Base-by-base conservation (phyloP, 805 yeast genomes). In the Lipomyces orientalis region DNA sequence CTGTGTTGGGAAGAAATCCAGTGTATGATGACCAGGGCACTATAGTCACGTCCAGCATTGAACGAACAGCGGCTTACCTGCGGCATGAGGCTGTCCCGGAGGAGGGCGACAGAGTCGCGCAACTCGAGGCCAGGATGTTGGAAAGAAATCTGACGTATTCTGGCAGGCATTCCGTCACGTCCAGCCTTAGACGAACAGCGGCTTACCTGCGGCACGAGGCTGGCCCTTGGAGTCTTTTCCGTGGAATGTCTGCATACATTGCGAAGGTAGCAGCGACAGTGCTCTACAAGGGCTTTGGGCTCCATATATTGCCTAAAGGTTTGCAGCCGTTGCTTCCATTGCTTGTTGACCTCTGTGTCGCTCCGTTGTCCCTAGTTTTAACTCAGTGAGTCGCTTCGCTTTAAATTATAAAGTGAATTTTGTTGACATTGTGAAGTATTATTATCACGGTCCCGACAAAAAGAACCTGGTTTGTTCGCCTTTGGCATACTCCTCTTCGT, bases 291-390 rank as follows among this genome's bases (percentile, higher is more conserved):
- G 1, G 1, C 7, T 49, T 49, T 25, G 4, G 19, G 10, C 29
- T 49, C 54, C n/a, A n/a, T n/a, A 49, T 49, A 49, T 49, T 49
- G 54, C 54, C 54, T 19, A n/a, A 22, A 1, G 9, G 16, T 25
- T 22, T n/a, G 25, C 25, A n/a, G 29, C 54, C 54, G 19, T 58
- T 39, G 31, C 10, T 19, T 35, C 12, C 51, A 4, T 34, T 58
- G 58, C 10, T 58, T 12, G 12, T 46, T 58, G 51, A n/a, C 1
- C 31, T 46, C 33, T 58, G 61, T 58, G 59, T 49, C 33, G 61
- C 58, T 58, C 58, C 58, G 62, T 58, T 58, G 14, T 58, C 61
- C 60, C 22, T 46, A 39, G 58, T 46, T 29, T 46, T 58, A 63
- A 58, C 51, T 10, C 58, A 58, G 61, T 37, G 22, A 35, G 58